Percentiles rank a stretch among this genome's conserved stretches.
These are phyloP conservation scores for Suillus lakei DNA, from an alignment of 768 basidiomycete species.

Conservation along the genomic window DNA sequence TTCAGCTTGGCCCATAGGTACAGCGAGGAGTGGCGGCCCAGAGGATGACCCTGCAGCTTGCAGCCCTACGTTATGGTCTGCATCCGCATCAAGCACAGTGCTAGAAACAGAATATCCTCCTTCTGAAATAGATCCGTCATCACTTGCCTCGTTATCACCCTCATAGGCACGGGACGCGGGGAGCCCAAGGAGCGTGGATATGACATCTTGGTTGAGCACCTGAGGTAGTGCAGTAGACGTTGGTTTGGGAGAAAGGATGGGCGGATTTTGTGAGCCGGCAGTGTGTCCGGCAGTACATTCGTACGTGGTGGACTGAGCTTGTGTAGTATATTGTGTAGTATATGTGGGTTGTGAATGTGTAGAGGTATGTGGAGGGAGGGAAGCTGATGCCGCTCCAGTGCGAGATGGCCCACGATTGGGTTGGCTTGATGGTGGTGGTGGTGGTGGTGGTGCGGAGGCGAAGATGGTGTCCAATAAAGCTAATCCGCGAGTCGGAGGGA, in stretches of 20 bases:
- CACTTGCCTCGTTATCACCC: slow-evolving; percentile 58
- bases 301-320: slow-evolving; percentile 13
- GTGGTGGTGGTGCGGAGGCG: slow-evolving; percentile 59
- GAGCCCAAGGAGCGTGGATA: slow-evolving; percentile 66
- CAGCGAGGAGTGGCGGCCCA: slow-evolving; percentile 39
- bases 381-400: neutral
- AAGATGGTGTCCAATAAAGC: slow-evolving; percentile 73
- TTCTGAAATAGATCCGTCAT: slow-evolving; percentile 42
- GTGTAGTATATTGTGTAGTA: slow-evolving; percentile 11
- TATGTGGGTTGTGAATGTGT: slow-evolving; percentile 19
- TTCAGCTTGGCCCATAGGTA: slow-evolving; percentile 24
- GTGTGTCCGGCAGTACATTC: slow-evolving; percentile 25
- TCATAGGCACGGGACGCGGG: slow-evolving; percentile 49
- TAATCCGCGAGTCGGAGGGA: slow-evolving; percentile 50
- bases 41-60: slow-evolving; percentile 36
- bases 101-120: slow-evolving; percentile 47
- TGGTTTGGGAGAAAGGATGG: slow-evolving; percentile 62
- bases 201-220: slow-evolving; percentile 73
- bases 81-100: slow-evolving; percentile 39
- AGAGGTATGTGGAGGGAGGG: slow-evolving; percentile 22
- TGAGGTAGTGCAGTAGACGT: slow-evolving; percentile 59
- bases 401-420: slow-evolving; percentile 26
- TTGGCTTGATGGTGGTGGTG: neutral
- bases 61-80: slow-evolving; percentile 29
- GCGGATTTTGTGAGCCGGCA: slow-evolving; percentile 31